Percentiles rank a stretch among this genome's conserved stretches.
phyloP scores from a whole-genome alignment of 108 stramenopile species.

The Discostella stelligeroides region DNA sequence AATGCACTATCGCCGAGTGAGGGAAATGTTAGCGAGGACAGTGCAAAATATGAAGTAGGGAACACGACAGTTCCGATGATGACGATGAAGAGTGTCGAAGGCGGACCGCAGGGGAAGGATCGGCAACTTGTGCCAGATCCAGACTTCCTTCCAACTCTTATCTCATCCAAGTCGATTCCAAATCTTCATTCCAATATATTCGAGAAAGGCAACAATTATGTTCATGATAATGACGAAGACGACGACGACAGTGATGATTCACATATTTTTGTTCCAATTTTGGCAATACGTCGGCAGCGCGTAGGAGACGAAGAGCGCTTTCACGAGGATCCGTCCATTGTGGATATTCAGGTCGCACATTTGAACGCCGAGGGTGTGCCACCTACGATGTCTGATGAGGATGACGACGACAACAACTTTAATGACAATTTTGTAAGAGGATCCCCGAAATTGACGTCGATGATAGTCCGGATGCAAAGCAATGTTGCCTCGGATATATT shows the following conservation, averaged over 20 bases:
- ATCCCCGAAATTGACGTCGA: neutral
- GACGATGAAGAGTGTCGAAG: no score
- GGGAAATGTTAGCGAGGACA: no score
- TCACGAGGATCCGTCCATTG: slow-evolving; percentile 80
- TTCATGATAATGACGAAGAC: neutral
- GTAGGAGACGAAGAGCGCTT: slow-evolving; percentile 81
- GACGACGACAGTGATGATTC: slow-evolving; percentile 13
- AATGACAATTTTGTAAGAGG: slow-evolving; percentile 54
- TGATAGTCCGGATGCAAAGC: slow-evolving; percentile 19
- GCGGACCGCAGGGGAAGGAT: no score
- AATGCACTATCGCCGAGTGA: no score
- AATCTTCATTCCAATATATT: neutral
- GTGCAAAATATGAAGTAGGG: no score
- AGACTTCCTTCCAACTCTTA: neutral
- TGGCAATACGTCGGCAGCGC: slow-evolving; percentile 77
- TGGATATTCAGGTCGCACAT: slow-evolving; percentile 66
- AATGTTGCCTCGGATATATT: slow-evolving; percentile 22
- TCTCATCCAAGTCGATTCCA: neutral
- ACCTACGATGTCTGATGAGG: slow-evolving; percentile 36
- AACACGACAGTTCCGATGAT: no score
- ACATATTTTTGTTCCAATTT: slow-evolving; percentile 64
- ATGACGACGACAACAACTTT: slow-evolving; percentile 56
- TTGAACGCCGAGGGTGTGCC: slow-evolving; percentile 51
- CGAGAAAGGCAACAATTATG: neutral
- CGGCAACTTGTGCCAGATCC: slow-evolving; percentile 1